Percentiles rank a stretch among this genome's conserved stretches.
phyloP scores from a whole-genome alignment of 2,329 filamentous ascomycete species.

The Colletotrichum endophyticum region DNA sequence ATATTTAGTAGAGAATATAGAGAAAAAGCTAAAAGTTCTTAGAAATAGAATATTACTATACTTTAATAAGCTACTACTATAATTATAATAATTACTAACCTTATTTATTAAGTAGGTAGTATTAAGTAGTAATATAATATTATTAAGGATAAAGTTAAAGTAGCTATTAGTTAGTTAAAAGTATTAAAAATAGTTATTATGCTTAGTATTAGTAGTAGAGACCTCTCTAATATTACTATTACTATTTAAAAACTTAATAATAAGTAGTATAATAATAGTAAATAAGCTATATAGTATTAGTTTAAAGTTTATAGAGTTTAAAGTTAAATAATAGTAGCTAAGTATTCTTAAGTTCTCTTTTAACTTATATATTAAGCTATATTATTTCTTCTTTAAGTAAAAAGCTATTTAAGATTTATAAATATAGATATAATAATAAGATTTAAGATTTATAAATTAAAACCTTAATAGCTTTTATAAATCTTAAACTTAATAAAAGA shows the following conservation, averaged over 20 bases:
- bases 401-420: no score
- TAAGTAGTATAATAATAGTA: background rate
- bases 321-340: no score
- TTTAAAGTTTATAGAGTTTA: background rate
- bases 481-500: no score
- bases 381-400: no score
- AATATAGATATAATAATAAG: no score
- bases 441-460: no score
- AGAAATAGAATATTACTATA: background rate
- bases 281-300: background rate
- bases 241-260: background rate
- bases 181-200: background rate
- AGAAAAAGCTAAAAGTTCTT: background rate
- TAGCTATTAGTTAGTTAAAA: background rate
- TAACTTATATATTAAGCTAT: no score
- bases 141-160: background rate
- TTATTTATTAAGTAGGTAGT: background rate
- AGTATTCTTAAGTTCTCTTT: no score
- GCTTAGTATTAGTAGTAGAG: background rate
- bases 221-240: background rate
- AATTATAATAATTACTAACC: background rate
- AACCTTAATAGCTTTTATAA: no score
- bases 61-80: background rate
- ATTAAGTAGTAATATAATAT: background rate
- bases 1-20: background rate